These are phyloP conservation scores for Diaporthe sp. DNA, from an alignment of 2,329 filamentous ascomycete genomes.

Conservation along the genomic window DNA sequence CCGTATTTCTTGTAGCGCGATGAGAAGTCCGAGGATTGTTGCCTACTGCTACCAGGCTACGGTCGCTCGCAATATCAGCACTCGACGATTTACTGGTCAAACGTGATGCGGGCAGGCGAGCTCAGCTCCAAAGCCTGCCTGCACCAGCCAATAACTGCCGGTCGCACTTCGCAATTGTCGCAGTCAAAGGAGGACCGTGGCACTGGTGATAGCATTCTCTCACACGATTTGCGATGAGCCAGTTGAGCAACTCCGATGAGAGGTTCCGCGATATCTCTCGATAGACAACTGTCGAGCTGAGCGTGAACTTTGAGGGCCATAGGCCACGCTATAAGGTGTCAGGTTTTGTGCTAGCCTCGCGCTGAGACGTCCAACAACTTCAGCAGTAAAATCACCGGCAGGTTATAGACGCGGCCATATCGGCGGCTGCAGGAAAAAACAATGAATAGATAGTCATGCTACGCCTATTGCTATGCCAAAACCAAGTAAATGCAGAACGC, in stretches of 20 bases:
- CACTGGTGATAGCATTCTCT: neutral
- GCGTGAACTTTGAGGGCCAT: neutral
- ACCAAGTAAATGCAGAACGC: slow-evolving; percentile 8
- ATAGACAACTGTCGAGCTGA: too few relatives aligned
- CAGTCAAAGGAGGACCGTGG: neutral
- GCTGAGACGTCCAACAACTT: neutral
- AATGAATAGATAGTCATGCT: slow-evolving; percentile 2
- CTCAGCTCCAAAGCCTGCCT: neutral
- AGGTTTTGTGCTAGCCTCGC: neutral
- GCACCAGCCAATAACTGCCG: neutral
- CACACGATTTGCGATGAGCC: too few relatives aligned
- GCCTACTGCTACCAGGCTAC: neutral
- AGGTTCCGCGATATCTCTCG: too few relatives aligned
- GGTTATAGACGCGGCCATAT: too few relatives aligned
- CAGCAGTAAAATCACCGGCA: rapidly evolving
- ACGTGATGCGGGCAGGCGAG: neutral
- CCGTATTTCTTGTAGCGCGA: neutral
- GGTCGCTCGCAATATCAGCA: neutral
- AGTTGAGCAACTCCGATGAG: neutral
- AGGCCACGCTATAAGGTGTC: too few relatives aligned
- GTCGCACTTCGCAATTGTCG: neutral
- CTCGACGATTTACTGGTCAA: neutral
- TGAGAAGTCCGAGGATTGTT: neutral
- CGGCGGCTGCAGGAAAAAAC: neutral
- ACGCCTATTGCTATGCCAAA: slow-evolving; percentile 33